Evolutionary conservation across 345 rosid species (phyloP).

Genomic region (Citrus glauca): DNA sequence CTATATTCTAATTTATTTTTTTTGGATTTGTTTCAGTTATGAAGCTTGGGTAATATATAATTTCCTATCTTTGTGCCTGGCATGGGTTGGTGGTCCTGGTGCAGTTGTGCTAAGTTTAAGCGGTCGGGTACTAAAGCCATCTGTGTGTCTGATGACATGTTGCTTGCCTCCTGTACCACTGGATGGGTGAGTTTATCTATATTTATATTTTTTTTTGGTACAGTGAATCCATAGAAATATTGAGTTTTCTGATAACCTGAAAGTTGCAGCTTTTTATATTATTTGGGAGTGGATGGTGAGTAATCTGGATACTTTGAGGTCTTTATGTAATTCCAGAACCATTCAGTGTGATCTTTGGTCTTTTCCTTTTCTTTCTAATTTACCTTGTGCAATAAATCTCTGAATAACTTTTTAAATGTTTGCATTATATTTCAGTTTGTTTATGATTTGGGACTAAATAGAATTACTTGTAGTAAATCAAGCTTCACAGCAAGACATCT

Average conservation of each 20-base stretch:
- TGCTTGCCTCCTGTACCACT: constrained; percentile 81
- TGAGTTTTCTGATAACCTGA: not conserved
- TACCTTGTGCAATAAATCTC: not conserved
- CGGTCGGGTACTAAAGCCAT: constrained; percentile 81
- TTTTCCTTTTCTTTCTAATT: not conserved
- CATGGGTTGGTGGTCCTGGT: constrained; percentile 99
- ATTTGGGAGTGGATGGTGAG: not conserved
- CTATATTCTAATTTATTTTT: not conserved
- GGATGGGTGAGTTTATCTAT: constrained; percentile 65
- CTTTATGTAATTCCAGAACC: not conserved
- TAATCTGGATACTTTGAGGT: not conserved
- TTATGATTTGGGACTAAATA: not conserved
- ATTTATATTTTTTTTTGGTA: not conserved
- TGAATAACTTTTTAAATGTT: not conserved
- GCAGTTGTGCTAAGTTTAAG: constrained; percentile 87
- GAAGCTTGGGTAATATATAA: constrained; percentile 99
- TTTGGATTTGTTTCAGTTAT: constrained; percentile 50
- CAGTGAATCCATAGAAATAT: not conserved
- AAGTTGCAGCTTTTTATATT: not conserved
- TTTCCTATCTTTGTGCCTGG: constrained; percentile 85
- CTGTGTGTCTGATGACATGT: constrained; percentile 83
- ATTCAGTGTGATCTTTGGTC: not conserved
- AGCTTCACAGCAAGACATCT: not conserved
- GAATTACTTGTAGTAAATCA: not conserved
- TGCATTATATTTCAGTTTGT: not conserved